phyloP scores from a whole-genome alignment of 345 rosid species.

The Eucalyptus tenuipes region DNA sequence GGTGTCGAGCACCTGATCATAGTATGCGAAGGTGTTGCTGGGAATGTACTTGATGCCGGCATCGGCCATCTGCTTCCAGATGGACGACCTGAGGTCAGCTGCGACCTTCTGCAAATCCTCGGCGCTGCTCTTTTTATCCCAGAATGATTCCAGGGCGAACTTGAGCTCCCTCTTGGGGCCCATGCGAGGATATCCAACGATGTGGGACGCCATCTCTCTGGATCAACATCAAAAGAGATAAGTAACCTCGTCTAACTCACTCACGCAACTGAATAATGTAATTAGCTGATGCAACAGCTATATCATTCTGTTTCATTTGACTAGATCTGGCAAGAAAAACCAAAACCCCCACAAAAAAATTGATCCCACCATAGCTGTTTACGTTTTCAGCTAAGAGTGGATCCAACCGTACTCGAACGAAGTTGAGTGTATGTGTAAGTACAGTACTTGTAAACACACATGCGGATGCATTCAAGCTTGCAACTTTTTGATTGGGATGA shows the following conservation, averaged over 20 bases:
- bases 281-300: neutral
- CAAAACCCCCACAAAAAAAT: neutral
- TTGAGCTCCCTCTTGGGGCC: conserved; percentile 99
- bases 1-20: conserved; percentile 87
- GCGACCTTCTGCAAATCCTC: conserved; percentile 83
- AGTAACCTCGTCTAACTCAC: neutral
- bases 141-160: conserved; percentile 94
- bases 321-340: neutral
- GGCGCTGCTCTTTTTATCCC: conserved; percentile 93
- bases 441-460: neutral
- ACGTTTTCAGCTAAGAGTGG: neutral
- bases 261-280: neutral
- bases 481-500: neutral
- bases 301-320: neutral
- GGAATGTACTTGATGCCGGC: conserved; percentile 92
- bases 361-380: neutral
- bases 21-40: conserved; percentile 93
- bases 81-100: conserved; percentile 72
- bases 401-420: neutral
- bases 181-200: conserved; percentile 99
- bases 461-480: neutral
- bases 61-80: conserved; percentile 87
- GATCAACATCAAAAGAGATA: neutral
- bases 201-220: conserved; percentile 84
- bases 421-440: neutral